Base-by-base conservation (phyloP, 768 basidiomycete species). In the Podaxis sp. region DNA sequence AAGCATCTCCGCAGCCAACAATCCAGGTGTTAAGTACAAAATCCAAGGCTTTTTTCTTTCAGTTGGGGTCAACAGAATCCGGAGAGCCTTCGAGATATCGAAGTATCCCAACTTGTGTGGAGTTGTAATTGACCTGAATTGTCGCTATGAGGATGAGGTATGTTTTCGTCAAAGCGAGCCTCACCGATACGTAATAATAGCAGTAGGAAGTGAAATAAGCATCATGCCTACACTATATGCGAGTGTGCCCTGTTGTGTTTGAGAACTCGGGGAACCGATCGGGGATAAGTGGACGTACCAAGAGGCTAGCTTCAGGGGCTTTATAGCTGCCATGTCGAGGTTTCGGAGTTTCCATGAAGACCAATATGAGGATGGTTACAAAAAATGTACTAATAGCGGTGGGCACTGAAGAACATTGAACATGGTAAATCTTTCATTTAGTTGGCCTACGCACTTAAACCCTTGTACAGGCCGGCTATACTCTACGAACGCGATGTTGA, bases 11-110 rank as follows among this genome's bases (percentile, higher is more conserved):
- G 90, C 83, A 10, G 88, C 75, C 64, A 94, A 81, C 13, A 91
- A 73, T 1, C 83, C 93, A 0, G 93, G 93, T 1, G 92, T 93
- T 46, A 91, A 67, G 71, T 92, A 95, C 49, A 95, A 72, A 41
- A 88, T 80, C 91, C 91, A 95, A 2, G 91, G 93, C 10, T 82
- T 82, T 30, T 84, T 82, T 57, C 87, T 85, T 72, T 95, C 93
- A 5, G 91, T 93, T 4, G 91, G 89, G 0, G 93, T 95, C 60
- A 95, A 79, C 37, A 95, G 78, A 63, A 87, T 73, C 22, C 89
- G 88, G 15, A 94, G 73, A 20, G 89, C 84, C 64, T 82, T 78
- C 60, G 82, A 69, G 2, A 81, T 77, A 37, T 81, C 76, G 68
- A 89, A 80, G 69, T 84, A 92, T 2, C 88, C 82, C 37, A 95